These are phyloP conservation scores for Candida germanica DNA, from an alignment of 805 yeast species.

Conservation along the genomic window DNA sequence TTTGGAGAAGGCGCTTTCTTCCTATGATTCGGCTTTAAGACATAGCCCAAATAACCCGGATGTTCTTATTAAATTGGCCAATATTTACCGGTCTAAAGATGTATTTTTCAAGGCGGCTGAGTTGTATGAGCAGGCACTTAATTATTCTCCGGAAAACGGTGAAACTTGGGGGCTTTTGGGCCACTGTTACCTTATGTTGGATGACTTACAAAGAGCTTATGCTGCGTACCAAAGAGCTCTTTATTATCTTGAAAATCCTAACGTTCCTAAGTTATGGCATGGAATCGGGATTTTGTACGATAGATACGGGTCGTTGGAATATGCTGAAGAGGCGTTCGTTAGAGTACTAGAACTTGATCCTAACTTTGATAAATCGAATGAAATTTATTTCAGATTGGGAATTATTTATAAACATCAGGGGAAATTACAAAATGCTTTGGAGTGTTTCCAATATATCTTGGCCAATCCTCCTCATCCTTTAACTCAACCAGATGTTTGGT, in stretches of 20 bases:
- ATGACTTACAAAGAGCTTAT: slow-evolving; percentile 92
- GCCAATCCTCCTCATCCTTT: slow-evolving; percentile 92
- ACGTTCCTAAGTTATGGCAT: slow-evolving; percentile 97
- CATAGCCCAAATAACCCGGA: slow-evolving; percentile 84
- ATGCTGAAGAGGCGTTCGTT: slow-evolving; percentile 98
- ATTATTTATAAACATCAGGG: slow-evolving; percentile 95
- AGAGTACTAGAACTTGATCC: slow-evolving; percentile 95
- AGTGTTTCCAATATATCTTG: slow-evolving; percentile 90
- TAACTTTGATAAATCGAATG: slow-evolving; percentile 92
- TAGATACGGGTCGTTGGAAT: slow-evolving; percentile 91
- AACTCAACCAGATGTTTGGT: slow-evolving; percentile 97
- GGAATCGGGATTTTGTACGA: slow-evolving; percentile 97
- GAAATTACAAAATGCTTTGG: slow-evolving; percentile 80
- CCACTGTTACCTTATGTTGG: slow-evolving; percentile 95
- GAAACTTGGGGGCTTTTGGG: slow-evolving; percentile 97
- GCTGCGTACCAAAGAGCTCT: slow-evolving; percentile 96
- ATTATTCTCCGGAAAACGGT: slow-evolving; percentile 81
- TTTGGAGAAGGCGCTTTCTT: slow-evolving; percentile 81
- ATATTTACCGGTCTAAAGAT: slow-evolving; percentile 82
- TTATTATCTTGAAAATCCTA: slow-evolving; percentile 85
- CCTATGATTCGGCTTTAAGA: slow-evolving; percentile 83
- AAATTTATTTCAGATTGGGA: slow-evolving; percentile 93
- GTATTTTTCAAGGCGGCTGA: slow-evolving; percentile 94
- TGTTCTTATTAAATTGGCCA: slow-evolving; percentile 82
- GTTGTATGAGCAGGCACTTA: slow-evolving; percentile 81